Evolutionary conservation across 1,139 yeast species (phyloP).

Genomic region (Geotrichum restrictum): DNA sequence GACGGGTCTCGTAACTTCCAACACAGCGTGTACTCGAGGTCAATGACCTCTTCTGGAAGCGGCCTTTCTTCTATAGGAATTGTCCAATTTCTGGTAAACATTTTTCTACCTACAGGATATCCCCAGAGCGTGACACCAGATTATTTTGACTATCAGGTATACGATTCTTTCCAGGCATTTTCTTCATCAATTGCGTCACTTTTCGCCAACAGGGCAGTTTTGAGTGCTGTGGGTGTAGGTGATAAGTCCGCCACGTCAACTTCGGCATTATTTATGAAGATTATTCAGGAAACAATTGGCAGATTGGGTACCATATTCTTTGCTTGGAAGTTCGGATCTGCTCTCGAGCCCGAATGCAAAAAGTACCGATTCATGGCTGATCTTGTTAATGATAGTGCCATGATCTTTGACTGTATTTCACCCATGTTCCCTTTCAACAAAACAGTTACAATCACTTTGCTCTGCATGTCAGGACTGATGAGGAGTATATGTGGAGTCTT

Average conservation of each 20-base stretch:
- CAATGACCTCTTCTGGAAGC: background rate
- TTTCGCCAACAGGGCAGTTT: conserved; percentile 40
- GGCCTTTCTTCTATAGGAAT: conserved; percentile 5
- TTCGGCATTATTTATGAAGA: conserved; percentile 39
- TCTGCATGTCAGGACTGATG: conserved; percentile 39
- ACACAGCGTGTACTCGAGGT: background rate
- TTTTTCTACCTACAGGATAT: conserved; percentile 41
- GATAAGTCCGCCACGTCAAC: conserved; percentile 41
- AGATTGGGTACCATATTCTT: conserved; percentile 40
- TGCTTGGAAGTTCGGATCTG: conserved; percentile 40
- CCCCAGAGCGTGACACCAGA: conserved; percentile 39
- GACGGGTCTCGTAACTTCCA: background rate
- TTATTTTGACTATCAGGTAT: conserved; percentile 39
- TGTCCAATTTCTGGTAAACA: conserved; percentile 28
- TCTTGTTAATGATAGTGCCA: conserved; percentile 39
- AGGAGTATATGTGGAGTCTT: conserved; percentile 40
- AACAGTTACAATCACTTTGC: conserved; percentile 29
- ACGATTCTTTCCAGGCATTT: conserved; percentile 41
- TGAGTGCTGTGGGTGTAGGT: conserved; percentile 41
- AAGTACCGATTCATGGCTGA: conserved; percentile 40
- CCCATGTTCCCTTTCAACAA: conserved; percentile 35
- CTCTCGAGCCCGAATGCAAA: conserved; percentile 41
- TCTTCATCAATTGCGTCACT: conserved; percentile 39
- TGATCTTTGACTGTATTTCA: conserved; percentile 38
- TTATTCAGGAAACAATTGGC: conserved; percentile 41